Conservation (phyloP, 768 basidiomycete genomes). For the Cyathus striatus region DNA sequence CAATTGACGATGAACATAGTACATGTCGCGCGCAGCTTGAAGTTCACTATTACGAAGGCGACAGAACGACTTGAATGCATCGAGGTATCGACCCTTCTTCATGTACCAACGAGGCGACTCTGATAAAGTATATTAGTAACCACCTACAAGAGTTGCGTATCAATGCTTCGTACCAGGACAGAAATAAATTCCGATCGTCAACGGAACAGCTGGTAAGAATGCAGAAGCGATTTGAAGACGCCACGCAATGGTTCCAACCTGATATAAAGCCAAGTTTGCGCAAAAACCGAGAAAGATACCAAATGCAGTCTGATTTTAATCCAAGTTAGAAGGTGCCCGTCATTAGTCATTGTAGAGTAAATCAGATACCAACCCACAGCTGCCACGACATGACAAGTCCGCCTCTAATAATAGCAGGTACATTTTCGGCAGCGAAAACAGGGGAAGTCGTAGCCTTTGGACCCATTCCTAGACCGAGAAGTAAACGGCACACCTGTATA, state of each 20-base stretch:
- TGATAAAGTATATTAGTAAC: slow-evolving; percentile 3
- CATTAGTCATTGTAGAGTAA: too few relatives aligned
- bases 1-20: slow-evolving; percentile 71
- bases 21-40: slow-evolving; percentile 77
- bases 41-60: slow-evolving; percentile 65
- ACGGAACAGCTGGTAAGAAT: slow-evolving; percentile 51
- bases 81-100: slow-evolving; percentile 65
- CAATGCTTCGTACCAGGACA: slow-evolving; percentile 44
- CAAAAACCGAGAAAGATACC: slow-evolving; percentile 74
- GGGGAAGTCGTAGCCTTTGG: slow-evolving; percentile 60
- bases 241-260: slow-evolving; percentile 65
- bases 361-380: slow-evolving; percentile 64
- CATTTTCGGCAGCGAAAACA: slow-evolving; percentile 67
- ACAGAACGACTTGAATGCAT: slow-evolving; percentile 61
- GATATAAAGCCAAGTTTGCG: slow-evolving; percentile 57
- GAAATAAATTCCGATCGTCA: slow-evolving; percentile 42
- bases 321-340: too few relatives aligned
- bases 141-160: slow-evolving; percentile 25
- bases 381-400: slow-evolving; percentile 94
- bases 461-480: slow-evolving; percentile 63
- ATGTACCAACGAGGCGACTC: slow-evolving; percentile 88
- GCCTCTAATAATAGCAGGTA: slow-evolving; percentile 79
- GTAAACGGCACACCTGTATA: slow-evolving; percentile 40
- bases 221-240: slow-evolving; percentile 75
- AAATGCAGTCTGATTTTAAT: slow-evolving; percentile 55